phyloP scores from a whole-genome alignment of 139 green algal species.

The Chlamydomonas asymmetrica region DNA sequence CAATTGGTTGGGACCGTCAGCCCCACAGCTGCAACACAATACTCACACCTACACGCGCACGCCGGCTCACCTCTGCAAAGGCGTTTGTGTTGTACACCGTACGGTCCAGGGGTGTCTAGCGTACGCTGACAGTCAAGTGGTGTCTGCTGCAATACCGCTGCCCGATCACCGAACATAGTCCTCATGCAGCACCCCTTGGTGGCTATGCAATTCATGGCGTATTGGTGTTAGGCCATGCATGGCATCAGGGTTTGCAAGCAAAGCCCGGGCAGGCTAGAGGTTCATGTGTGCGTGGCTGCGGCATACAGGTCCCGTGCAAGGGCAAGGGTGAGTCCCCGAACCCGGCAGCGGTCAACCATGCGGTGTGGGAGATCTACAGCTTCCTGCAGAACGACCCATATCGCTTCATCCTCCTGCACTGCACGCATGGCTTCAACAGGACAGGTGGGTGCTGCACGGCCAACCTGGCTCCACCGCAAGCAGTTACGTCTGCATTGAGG shows the following conservation, averaged over 20 bases:
- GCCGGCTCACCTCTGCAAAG: too few relatives aligned
- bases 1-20: neutral
- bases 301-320: constrained; percentile 73
- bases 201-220: neutral
- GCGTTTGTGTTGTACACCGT: too few relatives aligned
- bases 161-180: neutral
- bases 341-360: constrained; percentile 79
- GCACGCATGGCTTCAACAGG: constrained; percentile 98
- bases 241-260: neutral
- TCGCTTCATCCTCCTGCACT: constrained; percentile 85
- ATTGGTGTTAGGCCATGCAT: neutral
- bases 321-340: constrained; percentile 76
- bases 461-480: too few relatives aligned
- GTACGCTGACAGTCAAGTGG: too few relatives aligned
- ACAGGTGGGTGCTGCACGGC: constrained; percentile 71
- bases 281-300: neutral
- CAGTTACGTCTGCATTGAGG: too few relatives aligned
- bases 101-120: too few relatives aligned
- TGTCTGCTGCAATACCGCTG: neutral
- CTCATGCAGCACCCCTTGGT: neutral
- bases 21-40: neutral
- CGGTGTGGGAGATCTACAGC: constrained; percentile 65
- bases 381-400: constrained; percentile 7
- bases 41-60: neutral
- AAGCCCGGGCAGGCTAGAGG: too few relatives aligned